These are phyloP conservation scores for Cladorrhinum samala DNA, from an alignment of 495 filamentous ascomycete genomes.

Conservation along the genomic window DNA sequence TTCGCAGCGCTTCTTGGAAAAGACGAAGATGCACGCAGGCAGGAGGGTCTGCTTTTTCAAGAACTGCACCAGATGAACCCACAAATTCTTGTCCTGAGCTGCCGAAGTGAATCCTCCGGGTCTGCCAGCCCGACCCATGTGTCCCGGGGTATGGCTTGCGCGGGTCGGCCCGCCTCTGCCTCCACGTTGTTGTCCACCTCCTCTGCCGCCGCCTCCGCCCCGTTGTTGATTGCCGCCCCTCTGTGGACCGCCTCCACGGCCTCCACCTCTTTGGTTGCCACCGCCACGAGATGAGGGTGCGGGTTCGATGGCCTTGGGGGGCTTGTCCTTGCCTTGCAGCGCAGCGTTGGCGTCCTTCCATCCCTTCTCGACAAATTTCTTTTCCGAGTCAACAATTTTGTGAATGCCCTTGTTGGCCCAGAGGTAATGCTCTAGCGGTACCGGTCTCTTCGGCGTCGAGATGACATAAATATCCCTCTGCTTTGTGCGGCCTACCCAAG, in stretches of 20 bases:
- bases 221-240: conserved; percentile 51
- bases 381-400: conserved; percentile 91
- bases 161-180: conserved; percentile 54
- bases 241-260: conserved; percentile 38
- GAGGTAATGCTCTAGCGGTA: conserved; percentile 91
- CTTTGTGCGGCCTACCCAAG: conserved; percentile 96
- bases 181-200: conserved; percentile 52
- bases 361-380: conserved; percentile 79
- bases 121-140: conserved; percentile 81
- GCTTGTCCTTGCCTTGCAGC: conserved; percentile 75
- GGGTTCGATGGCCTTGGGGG: conserved; percentile 48
- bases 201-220: conserved; percentile 46
- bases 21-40: conserved; percentile 94
- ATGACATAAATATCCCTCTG: conserved; percentile 99
- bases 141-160: conserved; percentile 58
- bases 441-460: conserved; percentile 89
- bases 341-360: conserved; percentile 92
- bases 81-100: conserved; percentile 92
- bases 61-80: conserved; percentile 91
- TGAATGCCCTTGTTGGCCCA: conserved; percentile 88
- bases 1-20: conserved; percentile 95
- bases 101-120: conserved; percentile 76
- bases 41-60: conserved; percentile 79
- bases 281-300: conserved; percentile 43
- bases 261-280: conserved; percentile 45